Evolutionary conservation across 2,329 filamentous ascomycete species (phyloP), one percentile per base, ranked within the genome.

Genomic region (Cryoendolithus antarcticus): DNA sequence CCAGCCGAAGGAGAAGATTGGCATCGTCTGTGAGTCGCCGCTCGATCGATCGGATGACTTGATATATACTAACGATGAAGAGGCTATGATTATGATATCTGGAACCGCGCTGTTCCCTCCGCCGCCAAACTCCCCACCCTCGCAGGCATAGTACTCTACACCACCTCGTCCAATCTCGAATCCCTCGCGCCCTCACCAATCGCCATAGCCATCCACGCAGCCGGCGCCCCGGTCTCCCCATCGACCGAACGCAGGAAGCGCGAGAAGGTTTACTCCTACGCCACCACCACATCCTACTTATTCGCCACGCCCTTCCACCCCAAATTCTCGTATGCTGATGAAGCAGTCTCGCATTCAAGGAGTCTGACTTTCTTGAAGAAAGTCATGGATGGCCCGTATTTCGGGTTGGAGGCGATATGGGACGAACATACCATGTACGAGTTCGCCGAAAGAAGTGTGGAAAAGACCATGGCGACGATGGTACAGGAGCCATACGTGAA

Each of bases 341-440:
- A 77, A 28, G 65, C 70, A 0, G 63, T 84, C 0, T 69, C 77
- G 0, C 81, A 86, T 52, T 82, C 80, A 0, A 70, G 82, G 2
- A 77, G 66, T 39, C 59, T 85, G 2, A 61, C 66, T 0, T 82
- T 83, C 46, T 51, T 86, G 5, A 85, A 84, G 51, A 68, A 69
- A 4, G 61, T 71, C 1, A 60, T 81, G 2, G 62, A 63, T 0
- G 82, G 81, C 0, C 81, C 82, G 0, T 72, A 68, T 44, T 85
- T 49, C n/a, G 46, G 55, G 24, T 41, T 58, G 50, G 50, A 65
- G 50, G 38, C 55, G 46, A 3, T 64, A 51, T 51, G 59, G 54
- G 46, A 62, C 39, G 52, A 55, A 32, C 58, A 60, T 43, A 54
- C 59, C 4, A 31, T 13, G 4, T 36, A 43, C 11, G 40, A 52